Evolutionary conservation across 1,284 basidiomycete species (phyloP).

Genomic region (Mycena citricolor): DNA sequence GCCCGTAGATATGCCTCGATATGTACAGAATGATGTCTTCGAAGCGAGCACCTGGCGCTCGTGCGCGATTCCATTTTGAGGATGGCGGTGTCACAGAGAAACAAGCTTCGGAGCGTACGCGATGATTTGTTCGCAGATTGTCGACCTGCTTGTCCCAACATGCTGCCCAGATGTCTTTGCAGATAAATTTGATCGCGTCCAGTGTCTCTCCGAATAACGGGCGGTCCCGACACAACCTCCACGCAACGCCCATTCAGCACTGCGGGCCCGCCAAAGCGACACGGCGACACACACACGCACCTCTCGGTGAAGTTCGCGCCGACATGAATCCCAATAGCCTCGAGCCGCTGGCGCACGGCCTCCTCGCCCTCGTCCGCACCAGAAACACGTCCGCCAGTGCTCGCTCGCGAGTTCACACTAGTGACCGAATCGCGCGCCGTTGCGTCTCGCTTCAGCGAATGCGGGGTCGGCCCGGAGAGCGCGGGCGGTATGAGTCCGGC

Average conservation of each 20-base stretch:
- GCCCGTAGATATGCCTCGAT: too few relatives aligned
- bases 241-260: constrained; percentile 4
- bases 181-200: constrained; percentile 92
- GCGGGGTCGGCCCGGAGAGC: constrained; percentile 38
- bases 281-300: constrained; percentile 42
- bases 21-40: too few relatives aligned
- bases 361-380: constrained; percentile 70
- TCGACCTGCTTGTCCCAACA: constrained; percentile 95
- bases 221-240: constrained; percentile 73
- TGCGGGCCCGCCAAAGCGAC: background rate
- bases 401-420: constrained; percentile 42
- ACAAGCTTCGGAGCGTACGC: constrained; percentile 63
- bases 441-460: constrained; percentile 39
- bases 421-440: constrained; percentile 49
- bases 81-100: too few relatives aligned
- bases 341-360: constrained; percentile 66
- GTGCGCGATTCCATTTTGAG: too few relatives aligned
- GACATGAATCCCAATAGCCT: constrained; percentile 84
- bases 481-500: constrained; percentile 63
- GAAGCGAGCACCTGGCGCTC: too few relatives aligned
- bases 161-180: constrained; percentile 90
- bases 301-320: constrained; percentile 85
- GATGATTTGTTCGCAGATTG: constrained; percentile 91
- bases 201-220: constrained; percentile 80
- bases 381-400: constrained; percentile 31